phyloP scores from a whole-genome alignment of 1,139 yeast species.

The Spathaspora sp. region DNA sequence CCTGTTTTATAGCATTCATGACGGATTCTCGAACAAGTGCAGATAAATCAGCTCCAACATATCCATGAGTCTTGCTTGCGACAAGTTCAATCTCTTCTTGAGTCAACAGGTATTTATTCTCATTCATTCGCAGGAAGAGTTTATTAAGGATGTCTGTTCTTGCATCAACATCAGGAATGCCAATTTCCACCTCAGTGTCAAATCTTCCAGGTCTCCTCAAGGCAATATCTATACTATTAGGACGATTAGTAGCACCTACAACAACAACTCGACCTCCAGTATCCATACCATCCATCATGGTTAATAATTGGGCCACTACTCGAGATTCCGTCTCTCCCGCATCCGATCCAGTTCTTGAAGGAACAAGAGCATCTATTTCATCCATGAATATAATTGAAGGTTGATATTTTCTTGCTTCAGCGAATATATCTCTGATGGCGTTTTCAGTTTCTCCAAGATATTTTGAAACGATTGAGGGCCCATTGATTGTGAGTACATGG shows the following conservation, averaged over 20 bases:
- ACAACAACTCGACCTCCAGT: constrained; percentile 66
- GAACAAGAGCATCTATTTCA: constrained; percentile 89
- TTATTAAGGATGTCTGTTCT: constrained; percentile 62
- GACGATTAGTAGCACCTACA: constrained; percentile 82
- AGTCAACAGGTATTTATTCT: constrained; percentile 52
- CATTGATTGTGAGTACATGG: constrained; percentile 81
- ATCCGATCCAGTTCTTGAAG: constrained; percentile 77
- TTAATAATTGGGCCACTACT: constrained; percentile 83
- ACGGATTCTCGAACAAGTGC: constrained; percentile 89
- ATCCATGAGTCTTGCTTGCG: constrained; percentile 63
- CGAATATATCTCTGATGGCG: constrained; percentile 74
- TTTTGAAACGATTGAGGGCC: constrained; percentile 90
- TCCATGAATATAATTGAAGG: constrained; percentile 88
- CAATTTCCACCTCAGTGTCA: constrained; percentile 81
- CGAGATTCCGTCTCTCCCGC: constrained; percentile 87
- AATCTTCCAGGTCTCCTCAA: constrained; percentile 69
- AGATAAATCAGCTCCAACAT: constrained; percentile 81
- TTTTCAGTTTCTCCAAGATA: constrained; percentile 93
- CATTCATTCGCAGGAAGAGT: constrained; percentile 60
- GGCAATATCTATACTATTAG: constrained; percentile 69
- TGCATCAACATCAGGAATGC: constrained; percentile 72
- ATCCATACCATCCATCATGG: constrained; percentile 88
- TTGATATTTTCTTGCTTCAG: constrained; percentile 80
- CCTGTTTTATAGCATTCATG: constrained; percentile 73
- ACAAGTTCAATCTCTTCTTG: constrained; percentile 53